Base-by-base conservation (phyloP, 257 asterid genomes). In the Solanum paucissectum region DNA sequence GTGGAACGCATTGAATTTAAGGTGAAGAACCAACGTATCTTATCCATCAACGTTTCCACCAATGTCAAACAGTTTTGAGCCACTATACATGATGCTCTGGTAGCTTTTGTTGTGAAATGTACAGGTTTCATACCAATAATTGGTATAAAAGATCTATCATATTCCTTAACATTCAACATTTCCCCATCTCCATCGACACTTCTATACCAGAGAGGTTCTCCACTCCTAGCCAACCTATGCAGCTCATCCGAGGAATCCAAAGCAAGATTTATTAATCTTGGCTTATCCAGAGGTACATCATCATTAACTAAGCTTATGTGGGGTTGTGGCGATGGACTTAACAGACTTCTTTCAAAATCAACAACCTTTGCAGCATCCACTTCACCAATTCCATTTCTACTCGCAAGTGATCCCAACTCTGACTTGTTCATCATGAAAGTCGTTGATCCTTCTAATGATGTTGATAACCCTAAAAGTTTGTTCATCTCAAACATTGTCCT, bases 241-340 rank as follows among this genome's bases (percentile, higher is more conserved):
- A 96, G 90, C 90, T 96, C 98, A 49, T 93, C 93, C 94, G 90
- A 94, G 2, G 93, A 97, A 73, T 92, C 92, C 87, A 91, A 32
- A 3, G 98, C 98, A 34, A 93, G 93, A 83, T 93, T 93, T 32
- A 32, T 32, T 32, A 32, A 32, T 32, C 29, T 32, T 32, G 33
- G 3, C 33, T 32, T 32, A 32, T 32, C 33, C 2, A 32, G 33
- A 2, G 33, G 33, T 32, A 32, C 33, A 32, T 32, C 33, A 32
- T 32, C 3, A 3, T 32, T 32, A 32, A 32, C 33, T 2, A 32
- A 32, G 33, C 33, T 32, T 32, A 32, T 32, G 33, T 0, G 2
- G 33, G 29, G 29, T 2, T 29, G 2, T 2, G 33, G 33, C 33
- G 33, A 32, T 2, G 33, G 33, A 32, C 33, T 32, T 32, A 3